Evolutionary conservation across 805 yeast genomes (phyloP).

Genomic region (Yarrowia sp.): DNA sequence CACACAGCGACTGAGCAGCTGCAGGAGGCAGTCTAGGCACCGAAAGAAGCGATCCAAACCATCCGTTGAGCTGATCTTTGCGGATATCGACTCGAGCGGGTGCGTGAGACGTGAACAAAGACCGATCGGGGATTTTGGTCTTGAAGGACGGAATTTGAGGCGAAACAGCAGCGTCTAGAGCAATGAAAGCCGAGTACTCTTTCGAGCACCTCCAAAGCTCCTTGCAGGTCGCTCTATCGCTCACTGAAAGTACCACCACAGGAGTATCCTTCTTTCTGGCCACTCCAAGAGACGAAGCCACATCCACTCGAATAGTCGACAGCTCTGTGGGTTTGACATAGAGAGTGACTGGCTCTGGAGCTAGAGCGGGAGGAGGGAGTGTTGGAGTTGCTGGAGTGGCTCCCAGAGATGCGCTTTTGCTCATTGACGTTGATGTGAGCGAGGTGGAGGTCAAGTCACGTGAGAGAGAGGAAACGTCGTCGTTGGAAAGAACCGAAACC

Average conservation of each 20-base stretch:
- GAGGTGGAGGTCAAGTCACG: neutral
- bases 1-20: conserved; percentile 54
- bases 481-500: neutral
- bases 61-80: conserved; percentile 53
- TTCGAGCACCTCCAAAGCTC: conserved; percentile 77
- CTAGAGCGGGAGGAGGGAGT: neutral
- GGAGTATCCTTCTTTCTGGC: conserved; percentile 56
- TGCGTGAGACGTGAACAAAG: conserved; percentile 53
- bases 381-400: neutral
- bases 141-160: conserved; percentile 45
- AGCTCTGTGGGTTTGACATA: conserved; percentile 35
- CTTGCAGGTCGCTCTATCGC: conserved; percentile 58
- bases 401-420: conserved; percentile 7
- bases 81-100: conserved; percentile 68
- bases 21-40: conserved; percentile 58
- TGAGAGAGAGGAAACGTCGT: neutral
- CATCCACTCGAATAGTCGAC: conserved; percentile 33
- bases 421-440: neutral
- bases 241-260: conserved; percentile 57
- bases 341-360: conserved; percentile 23
- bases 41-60: conserved; percentile 55
- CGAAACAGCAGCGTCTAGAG: conserved; percentile 61
- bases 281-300: conserved; percentile 38
- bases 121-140: conserved; percentile 64
- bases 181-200: conserved; percentile 55